Evolutionary conservation across 192 early-diverging fungal species (phyloP).

Genomic region (Linnemannia elongata): DNA sequence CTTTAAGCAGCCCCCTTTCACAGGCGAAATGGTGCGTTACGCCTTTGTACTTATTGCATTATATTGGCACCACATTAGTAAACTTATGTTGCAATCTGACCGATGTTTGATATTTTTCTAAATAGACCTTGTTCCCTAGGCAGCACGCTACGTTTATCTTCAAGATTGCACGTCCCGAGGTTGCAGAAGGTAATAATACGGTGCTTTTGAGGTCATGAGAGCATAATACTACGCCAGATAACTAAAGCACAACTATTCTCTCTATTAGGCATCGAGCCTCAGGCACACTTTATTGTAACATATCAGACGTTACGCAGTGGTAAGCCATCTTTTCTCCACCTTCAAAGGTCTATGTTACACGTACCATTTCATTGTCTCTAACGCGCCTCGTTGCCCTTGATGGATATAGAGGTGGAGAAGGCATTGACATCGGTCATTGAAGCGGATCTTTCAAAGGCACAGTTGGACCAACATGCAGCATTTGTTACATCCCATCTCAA

Average conservation of each 20-base stretch:
- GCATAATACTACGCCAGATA: background rate
- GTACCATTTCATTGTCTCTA: background rate
- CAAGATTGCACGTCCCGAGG: slow-evolving; percentile 58
- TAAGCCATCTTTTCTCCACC: slow-evolving; percentile 11
- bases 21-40: slow-evolving; percentile 52
- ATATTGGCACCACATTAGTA: background rate
- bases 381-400: background rate
- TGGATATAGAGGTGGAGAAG: slow-evolving; percentile 62
- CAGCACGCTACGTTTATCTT: slow-evolving; percentile 70
- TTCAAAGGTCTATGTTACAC: background rate
- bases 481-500: slow-evolving; percentile 62
- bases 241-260: background rate
- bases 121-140: slow-evolving; percentile 67
- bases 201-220: background rate
- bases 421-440: slow-evolving; percentile 59
- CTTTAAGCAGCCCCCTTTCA: slow-evolving; percentile 41
- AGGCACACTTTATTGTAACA: slow-evolving; percentile 67
- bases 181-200: slow-evolving; percentile 47
- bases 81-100: background rate
- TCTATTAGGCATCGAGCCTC: slow-evolving; percentile 22
- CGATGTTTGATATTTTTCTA: background rate
- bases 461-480: slow-evolving; percentile 62
- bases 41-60: background rate
- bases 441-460: slow-evolving; percentile 54
- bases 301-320: slow-evolving; percentile 65